Evolutionary conservation across 2,329 filamentous ascomycete genomes (phyloP).

Genomic region (Chrysosporium queenslandicum): DNA sequence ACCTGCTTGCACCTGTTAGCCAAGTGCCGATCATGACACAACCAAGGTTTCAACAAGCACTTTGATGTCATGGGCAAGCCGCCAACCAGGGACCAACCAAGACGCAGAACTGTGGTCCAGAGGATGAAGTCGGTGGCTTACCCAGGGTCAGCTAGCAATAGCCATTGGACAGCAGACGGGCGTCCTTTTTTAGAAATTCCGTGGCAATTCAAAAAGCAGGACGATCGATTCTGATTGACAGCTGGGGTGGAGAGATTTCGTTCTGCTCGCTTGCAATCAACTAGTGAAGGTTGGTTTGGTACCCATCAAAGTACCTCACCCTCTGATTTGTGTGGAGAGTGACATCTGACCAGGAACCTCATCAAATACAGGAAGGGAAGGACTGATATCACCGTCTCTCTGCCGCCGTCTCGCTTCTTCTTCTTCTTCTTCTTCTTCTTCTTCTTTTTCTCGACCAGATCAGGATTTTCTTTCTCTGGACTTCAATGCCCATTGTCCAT

Average conservation of each 20-base stretch:
- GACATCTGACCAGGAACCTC: not conserved
- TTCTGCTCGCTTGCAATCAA: not conserved
- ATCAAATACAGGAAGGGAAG: not conserved
- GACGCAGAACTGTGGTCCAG: not conserved
- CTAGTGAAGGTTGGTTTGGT: not conserved
- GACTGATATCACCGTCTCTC: not conserved
- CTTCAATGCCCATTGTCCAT: not conserved
- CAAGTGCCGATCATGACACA: constrained; percentile 3
- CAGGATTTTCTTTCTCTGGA: not conserved
- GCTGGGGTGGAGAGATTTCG: not conserved
- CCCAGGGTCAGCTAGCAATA: not conserved
- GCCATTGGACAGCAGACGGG: not conserved
- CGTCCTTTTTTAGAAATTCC: not conserved
- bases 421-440: not conserved
- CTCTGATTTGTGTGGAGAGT: not conserved
- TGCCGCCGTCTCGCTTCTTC: not conserved
- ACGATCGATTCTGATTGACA: no score
- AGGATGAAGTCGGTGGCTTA: constrained; percentile 1
- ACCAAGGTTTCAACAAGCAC: constrained; percentile 11
- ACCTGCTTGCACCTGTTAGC: not conserved
- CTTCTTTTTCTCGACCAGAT: not conserved
- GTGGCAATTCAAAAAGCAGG: not conserved
- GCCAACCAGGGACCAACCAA: not conserved
- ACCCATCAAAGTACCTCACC: not conserved
- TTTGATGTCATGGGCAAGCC: constrained; percentile 13